These are phyloP conservation scores for Terfezia boudieri DNA, from an alignment of 495 filamentous ascomycete genomes.

Conservation along the genomic window DNA sequence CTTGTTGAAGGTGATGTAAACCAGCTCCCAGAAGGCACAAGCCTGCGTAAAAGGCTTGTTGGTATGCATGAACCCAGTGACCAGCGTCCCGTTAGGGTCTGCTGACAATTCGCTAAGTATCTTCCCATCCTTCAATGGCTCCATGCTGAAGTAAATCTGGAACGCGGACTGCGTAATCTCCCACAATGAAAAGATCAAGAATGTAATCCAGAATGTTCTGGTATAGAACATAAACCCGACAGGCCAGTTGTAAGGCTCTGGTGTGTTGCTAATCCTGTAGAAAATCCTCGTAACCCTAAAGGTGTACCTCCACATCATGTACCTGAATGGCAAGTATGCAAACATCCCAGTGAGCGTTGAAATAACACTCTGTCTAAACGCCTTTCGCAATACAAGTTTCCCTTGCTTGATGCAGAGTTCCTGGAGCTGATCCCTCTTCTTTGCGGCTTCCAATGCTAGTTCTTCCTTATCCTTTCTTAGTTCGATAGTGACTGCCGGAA, in stretches of 20 bases:
- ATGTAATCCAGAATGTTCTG: conserved; percentile 40
- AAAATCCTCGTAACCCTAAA: conserved; percentile 46
- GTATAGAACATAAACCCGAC: conserved; percentile 33
- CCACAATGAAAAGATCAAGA: conserved; percentile 49
- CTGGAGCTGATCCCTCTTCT: conserved; percentile 13
- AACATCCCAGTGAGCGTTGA: conserved; percentile 29
- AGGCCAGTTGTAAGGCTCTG: conserved; percentile 35
- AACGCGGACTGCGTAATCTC: conserved; percentile 54
- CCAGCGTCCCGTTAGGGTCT: conserved; percentile 76
- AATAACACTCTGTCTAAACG: conserved; percentile 24
- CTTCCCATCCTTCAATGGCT: conserved; percentile 58
- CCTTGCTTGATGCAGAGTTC: conserved; percentile 19
- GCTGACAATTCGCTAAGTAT: conserved; percentile 66
- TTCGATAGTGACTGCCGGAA: conserved; percentile 23
- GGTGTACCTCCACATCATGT: conserved; percentile 40
- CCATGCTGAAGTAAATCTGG: conserved; percentile 49
- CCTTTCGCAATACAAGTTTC: conserved; percentile 15
- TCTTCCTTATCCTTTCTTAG: conserved; percentile 3
- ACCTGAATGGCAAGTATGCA: conserved; percentile 42
- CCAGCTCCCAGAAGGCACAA: conserved; percentile 73
- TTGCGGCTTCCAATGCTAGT: conserved; percentile 19
- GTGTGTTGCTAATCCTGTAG: conserved; percentile 48
- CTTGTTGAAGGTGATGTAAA: conserved; percentile 50
- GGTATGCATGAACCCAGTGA: conserved; percentile 52
- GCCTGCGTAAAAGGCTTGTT: conserved; percentile 43